phyloP scores from a whole-genome alignment of 2,329 filamentous ascomycete genomes.

The Hymenoscyphus infarciens region DNA sequence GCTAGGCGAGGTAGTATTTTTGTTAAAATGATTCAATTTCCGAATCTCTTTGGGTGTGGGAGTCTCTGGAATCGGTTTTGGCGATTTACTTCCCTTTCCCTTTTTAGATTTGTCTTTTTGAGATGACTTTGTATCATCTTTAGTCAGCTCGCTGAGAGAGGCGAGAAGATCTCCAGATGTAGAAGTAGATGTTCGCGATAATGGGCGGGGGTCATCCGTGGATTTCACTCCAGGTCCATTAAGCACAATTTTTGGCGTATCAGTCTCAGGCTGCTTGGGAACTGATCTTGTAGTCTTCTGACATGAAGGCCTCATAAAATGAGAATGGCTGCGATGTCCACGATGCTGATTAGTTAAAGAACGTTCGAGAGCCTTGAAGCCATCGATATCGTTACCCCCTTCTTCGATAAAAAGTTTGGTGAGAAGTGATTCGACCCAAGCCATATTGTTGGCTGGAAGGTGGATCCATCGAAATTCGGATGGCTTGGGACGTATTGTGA shows the following conservation, averaged over 20 bases:
- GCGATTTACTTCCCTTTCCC: constrained; percentile 26
- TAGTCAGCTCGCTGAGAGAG: constrained; percentile 11
- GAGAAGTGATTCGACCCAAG: constrained; percentile 29
- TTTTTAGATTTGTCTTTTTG: constrained; percentile 27
- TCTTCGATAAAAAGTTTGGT: constrained; percentile 31
- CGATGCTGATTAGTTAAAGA: constrained; percentile 30
- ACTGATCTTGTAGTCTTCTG: constrained; percentile 24
- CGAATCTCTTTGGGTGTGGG: constrained; percentile 19
- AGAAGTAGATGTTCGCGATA: constrained; percentile 15
- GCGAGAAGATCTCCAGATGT: constrained; percentile 17
- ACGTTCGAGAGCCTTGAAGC: constrained; percentile 29
- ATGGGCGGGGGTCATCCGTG: constrained; percentile 14
- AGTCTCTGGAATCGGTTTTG: constrained; percentile 23
- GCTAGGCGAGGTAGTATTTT: constrained; percentile 13
- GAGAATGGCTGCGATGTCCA: constrained; percentile 28
- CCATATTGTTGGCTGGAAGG: constrained; percentile 31
- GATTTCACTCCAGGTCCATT: constrained; percentile 19
- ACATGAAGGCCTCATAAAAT: constrained; percentile 32
- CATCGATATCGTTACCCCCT: constrained; percentile 28
- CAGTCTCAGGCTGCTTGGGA: constrained; percentile 14
- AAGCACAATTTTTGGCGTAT: constrained; percentile 24
- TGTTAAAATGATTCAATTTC: constrained; percentile 15
- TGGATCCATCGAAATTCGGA: constrained; percentile 29
- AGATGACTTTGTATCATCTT: constrained; percentile 17
- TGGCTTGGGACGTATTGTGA: constrained; percentile 25